Base-by-base conservation (phyloP, 805 yeast species). In the Nakazawaea wyomingensis region DNA sequence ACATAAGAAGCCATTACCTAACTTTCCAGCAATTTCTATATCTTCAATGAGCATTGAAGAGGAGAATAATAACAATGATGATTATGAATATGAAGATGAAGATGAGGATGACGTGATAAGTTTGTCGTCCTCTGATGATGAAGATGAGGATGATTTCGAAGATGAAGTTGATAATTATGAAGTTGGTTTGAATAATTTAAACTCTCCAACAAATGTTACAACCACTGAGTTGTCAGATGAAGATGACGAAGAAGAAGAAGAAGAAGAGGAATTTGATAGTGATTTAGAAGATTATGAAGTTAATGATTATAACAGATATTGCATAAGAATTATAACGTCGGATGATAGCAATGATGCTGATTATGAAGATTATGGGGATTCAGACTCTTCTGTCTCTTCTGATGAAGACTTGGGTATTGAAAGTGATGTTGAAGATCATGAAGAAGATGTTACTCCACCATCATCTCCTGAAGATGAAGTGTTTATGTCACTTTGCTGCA, bases 1-100 rank as follows among this genome's bases (percentile, higher is more conserved):
- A 42, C 31, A 35, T 26, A 43, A 44, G 48, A 62, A 37, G 53
- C 47, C 30, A 63, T 61, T 48, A 53, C 65, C 29, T 57, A 52
- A 42, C 58, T 60, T 49, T 48, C 65, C 46, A 47, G 47, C 29
- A 43, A 43, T 17, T 41, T 41, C 8, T 31, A 48, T 18, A 26
- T 43, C 46, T 59, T 50, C 43, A 59, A 44, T 43, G 54, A 13
- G 43, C 39, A 48, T 51, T 39, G 36, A 51, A 39, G 50, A 48
- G 45, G 43, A 52, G 47, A 27, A 50, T 32, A 52, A 50, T 24
- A 10, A 24, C 7, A 10, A 24, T 24, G 27, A 24, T 10, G 59
- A 52, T 19, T 51, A 50, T 24, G 51, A 49, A 4, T 17, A 37
- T 26, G 52, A 49, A 27, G 54, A 53, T 11, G 54, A 51, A 38